Percentiles rank a stretch among this genome's conserved stretches.
Conservation (phyloP, 163 green algal species). For the Picocystis sp. region DNA sequence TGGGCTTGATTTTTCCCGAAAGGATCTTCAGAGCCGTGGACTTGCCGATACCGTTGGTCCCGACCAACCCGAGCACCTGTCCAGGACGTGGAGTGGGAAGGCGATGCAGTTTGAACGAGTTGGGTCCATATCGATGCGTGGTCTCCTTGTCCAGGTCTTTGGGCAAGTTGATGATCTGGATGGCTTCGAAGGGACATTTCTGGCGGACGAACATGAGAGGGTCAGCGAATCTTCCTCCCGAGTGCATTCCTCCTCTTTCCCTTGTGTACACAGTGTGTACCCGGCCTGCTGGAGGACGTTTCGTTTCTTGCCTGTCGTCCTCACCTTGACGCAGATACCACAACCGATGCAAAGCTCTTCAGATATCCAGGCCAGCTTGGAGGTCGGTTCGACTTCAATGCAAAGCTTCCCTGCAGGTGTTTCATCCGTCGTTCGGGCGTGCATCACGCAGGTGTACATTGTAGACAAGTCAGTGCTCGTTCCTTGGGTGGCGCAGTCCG, state of each 20-base stretch:
- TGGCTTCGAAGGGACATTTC: slow-evolving; percentile 98
- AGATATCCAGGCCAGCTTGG: slow-evolving; percentile 87
- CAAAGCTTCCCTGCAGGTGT: slow-evolving; percentile 78
- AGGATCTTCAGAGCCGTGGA: slow-evolving; percentile 92
- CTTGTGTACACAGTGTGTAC: too few species aligned
- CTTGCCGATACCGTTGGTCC: slow-evolving; percentile 97
- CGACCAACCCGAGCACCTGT: slow-evolving; percentile 94
- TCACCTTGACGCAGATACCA: slow-evolving; percentile 96
- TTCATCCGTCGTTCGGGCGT: too few species aligned
- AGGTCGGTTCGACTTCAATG: slow-evolving; percentile 71
- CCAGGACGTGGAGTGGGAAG: slow-evolving; percentile 72
- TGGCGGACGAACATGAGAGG: slow-evolving; percentile 14
- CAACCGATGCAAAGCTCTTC: slow-evolving; percentile 99
- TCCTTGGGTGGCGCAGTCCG: neutral
- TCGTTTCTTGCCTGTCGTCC: neutral
- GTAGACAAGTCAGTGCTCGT: neutral
- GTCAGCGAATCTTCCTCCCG: too few species aligned
- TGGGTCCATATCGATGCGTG: slow-evolving; percentile 93
- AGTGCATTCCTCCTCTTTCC: too few species aligned
- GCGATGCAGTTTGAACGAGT: slow-evolving; percentile 98
- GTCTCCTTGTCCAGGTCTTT: slow-evolving; percentile 94
- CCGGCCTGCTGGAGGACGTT: too few species aligned
- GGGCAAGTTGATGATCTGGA: slow-evolving; percentile 99
- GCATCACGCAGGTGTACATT: neutral
- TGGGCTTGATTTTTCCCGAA: slow-evolving; percentile 95